Conservation (phyloP, 164 flowering plant genomes). For the Piper betle region DNA sequence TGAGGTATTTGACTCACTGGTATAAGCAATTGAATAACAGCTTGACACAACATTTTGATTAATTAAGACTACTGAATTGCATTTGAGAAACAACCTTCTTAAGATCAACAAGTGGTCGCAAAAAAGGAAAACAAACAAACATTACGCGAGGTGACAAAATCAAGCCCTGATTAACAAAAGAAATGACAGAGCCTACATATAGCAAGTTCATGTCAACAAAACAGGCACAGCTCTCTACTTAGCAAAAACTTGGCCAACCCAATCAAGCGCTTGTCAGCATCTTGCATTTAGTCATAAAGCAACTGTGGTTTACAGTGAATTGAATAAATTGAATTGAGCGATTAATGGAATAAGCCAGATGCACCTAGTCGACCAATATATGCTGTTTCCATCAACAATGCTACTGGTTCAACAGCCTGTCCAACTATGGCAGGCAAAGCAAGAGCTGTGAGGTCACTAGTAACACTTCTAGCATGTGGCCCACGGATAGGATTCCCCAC, state of each 20-base stretch:
- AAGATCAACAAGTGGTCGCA: too few species aligned
- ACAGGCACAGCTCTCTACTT: not conserved
- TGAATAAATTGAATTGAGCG: not conserved
- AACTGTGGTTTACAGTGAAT: too few species aligned
- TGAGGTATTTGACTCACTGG: not conserved
- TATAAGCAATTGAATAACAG: not conserved
- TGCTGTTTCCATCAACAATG: constrained; percentile 92
- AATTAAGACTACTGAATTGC: not conserved
- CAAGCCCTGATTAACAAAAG: not conserved
- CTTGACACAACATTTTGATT: not conserved
- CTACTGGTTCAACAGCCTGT: constrained; percentile 79
- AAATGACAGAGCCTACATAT: not conserved
- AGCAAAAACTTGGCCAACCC: too few species aligned
- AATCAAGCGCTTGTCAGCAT: too few species aligned
- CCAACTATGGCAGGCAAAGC: constrained; percentile 84
- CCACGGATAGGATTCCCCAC: constrained; percentile 7
- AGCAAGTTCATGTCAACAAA: not conserved
- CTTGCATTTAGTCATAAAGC: too few species aligned
- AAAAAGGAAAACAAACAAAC: too few species aligned
- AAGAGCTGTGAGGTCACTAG: constrained; percentile 55
- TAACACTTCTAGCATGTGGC: constrained; percentile 26
- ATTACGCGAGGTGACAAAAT: not conserved
- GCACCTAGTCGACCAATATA: constrained; percentile 87
- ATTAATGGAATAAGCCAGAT: not conserved
- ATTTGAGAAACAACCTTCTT: too few species aligned